Evolutionary conservation across 495 filamentous ascomycete species (phyloP), one percentile per base, ranked within the genome.

Genomic region (Pseudomonodictys pantanalensis): DNA sequence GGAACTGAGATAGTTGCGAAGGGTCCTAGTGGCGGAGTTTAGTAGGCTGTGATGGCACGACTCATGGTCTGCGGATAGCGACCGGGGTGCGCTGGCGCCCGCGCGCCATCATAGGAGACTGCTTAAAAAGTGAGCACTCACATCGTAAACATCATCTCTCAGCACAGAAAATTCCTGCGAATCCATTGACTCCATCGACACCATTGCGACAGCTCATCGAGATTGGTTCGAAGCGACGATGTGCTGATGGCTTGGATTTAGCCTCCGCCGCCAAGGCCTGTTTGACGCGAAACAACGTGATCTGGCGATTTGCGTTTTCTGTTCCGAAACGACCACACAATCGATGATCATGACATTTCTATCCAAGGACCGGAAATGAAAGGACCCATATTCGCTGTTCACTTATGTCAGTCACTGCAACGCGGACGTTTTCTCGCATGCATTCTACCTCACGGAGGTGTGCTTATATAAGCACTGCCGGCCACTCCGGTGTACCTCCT

Each of bases 1-100:
- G 61, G 48, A 64, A 25, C 30, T 64, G 61, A 6, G 61, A 64
- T 39, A 64, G 61, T 47, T 54, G 54, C 22, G 48, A 54, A 18
- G 61, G 61, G 55, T 64, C 61, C 61, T 64, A 54, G 18, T 22
- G 51, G 23, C 25, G 25, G 3, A 49, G 44, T 46, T 23, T 50
- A 17, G 42, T 53, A 4, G 2, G 8, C 18, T 39, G 48, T 44
- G 17, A 49, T 20, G 30, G 35, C 18, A 18, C 17, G 58, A 54
- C 22, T 48, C 50, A 48, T 24, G 61, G 59, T 64, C 49, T 32
- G 47, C 56, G 46, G 51, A 62, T 35, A 38, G 17, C 49, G 61
- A 55, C 61, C 48, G 26, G 61, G 61, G 61, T 58, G n/a, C 2
- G 43, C 12, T 3, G 48, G 20, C 23, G 43, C 44, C 51, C n/a